A percentile compares a stretch with the other conserved stretches of the same genome.
Conservation (phyloP, 805 yeast genomes). For the Metschnikowia gelsemii region DNA sequence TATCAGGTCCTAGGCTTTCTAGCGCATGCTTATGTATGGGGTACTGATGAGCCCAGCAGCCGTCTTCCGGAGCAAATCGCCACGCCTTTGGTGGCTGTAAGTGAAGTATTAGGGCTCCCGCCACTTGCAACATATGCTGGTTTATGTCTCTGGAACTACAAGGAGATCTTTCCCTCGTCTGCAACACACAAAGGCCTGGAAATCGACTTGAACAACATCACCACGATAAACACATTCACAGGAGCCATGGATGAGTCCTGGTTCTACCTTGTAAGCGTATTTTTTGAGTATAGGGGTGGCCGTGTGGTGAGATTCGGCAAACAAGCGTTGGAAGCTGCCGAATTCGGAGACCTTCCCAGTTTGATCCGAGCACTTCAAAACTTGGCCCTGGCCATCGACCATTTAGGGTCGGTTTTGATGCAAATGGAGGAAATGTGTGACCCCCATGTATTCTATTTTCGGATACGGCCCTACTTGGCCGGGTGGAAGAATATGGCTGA, state of each 20-base stretch:
- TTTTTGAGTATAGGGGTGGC: constrained; percentile 82
- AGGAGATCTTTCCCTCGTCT: constrained; percentile 50
- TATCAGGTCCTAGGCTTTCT: constrained; percentile 76
- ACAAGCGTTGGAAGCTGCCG: constrained; percentile 58
- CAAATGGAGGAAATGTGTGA: constrained; percentile 92
- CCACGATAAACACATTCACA: constrained; percentile 81
- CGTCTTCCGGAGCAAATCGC: constrained; percentile 68
- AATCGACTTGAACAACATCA: constrained; percentile 65
- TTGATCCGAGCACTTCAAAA: constrained; percentile 52
- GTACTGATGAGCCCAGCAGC: constrained; percentile 59
- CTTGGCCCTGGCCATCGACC: constrained; percentile 74
- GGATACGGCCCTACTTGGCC: constrained; percentile 85
- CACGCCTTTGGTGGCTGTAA: constrained; percentile 60
- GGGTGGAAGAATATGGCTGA: constrained; percentile 94
- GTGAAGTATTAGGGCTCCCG: constrained; percentile 67
- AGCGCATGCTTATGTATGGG: constrained; percentile 91
- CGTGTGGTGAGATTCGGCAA: constrained; percentile 65
- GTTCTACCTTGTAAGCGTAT: constrained; percentile 88
- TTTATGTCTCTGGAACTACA: constrained; percentile 84
- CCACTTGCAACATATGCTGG: constrained; percentile 89
- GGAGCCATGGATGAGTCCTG: constrained; percentile 91
- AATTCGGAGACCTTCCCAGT: constrained; percentile 41
- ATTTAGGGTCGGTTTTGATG: constrained; percentile 68
- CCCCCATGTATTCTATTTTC: constrained; percentile 85
- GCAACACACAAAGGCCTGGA: constrained; percentile 24